Conservation (phyloP, 805 yeast species). For the Starmerella potacharoeniae region DNA sequence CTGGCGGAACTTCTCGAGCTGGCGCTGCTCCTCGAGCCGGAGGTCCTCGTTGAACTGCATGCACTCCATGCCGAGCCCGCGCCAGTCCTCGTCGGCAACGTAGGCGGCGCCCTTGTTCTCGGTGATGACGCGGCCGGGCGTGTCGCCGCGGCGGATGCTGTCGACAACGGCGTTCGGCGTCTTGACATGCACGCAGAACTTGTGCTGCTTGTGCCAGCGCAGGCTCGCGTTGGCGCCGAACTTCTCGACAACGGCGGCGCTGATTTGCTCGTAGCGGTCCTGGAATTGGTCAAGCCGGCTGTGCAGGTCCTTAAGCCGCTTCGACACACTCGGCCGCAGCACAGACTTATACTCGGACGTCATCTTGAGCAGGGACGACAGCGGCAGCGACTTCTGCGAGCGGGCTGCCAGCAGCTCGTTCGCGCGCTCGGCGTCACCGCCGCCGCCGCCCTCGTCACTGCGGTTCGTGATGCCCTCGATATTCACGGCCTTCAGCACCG, state of each 20-base stretch:
- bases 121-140: slow-evolving; percentile 27
- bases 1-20: slow-evolving; percentile 40
- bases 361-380: not conserved
- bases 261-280: slow-evolving; percentile 22
- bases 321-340: slow-evolving; percentile 15
- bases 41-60: slow-evolving; percentile 40
- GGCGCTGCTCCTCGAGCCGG: slow-evolving; percentile 40
- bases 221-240: slow-evolving; percentile 25
- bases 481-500: slow-evolving; percentile 36
- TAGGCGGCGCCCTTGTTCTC: slow-evolving; percentile 37
- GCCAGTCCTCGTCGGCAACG: slow-evolving; percentile 40
- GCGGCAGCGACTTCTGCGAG: not conserved
- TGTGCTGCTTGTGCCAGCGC: slow-evolving; percentile 34
- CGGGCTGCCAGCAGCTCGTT: not conserved
- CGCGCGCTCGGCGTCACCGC: not conserved
- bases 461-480: slow-evolving; percentile 16
- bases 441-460: not conserved
- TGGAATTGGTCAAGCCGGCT: slow-evolving; percentile 25
- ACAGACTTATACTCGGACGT: slow-evolving; percentile 18
- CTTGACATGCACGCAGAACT: slow-evolving; percentile 40
- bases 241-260: slow-evolving; percentile 13
- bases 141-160: slow-evolving; percentile 1
- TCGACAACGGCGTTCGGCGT: slow-evolving; percentile 4
- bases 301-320: slow-evolving; percentile 18
- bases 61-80: slow-evolving; percentile 39